Evolutionary conservation across 2,329 filamentous ascomycete species (phyloP), one percentile per base, ranked within the genome.

Genomic region (Ophiostoma ulmi): DNA sequence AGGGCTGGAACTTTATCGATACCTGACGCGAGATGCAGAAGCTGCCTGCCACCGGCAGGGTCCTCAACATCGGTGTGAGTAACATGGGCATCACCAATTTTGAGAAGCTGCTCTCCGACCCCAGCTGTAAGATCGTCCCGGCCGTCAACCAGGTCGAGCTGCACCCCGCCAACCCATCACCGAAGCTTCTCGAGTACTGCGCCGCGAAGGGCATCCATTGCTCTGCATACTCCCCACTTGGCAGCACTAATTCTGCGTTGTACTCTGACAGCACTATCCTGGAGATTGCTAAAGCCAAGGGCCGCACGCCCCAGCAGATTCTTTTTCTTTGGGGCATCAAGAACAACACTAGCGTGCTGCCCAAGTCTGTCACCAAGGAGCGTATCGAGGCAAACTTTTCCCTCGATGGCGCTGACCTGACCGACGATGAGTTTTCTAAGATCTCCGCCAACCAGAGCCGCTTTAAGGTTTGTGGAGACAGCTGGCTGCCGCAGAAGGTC

Each of bases 81-180:
- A 73, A 74, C 68, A 58, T 72, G 10, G 68, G 68, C 10, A 70
- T 73, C 41, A 22, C 31, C n/a, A 44, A 72, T 11, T 68, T 73
- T 1, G 68, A 72, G 44, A 77, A 76, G 70, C 84, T 95, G 72
- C 83, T 95, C 73, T 87, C 85, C 75, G 86, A 90, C 75, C 84
- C 87, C 13, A 84, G 83, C 74, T 87, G 83, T 81, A 89, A 87
- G 84, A 80, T 85, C 73, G 79, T 84, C 69, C 86, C 86, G 17
- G 90, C 91, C 22, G 91, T 92, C 74, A 94, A 94, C 85, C 91
- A 95, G 81, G 87, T 93, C 78, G 91, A 94, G 81, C 85, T 93
- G 31, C 91, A 94, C 81, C 91, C 91, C 48, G 90, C 90, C 83
- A 90, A 91, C 83, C 90, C 91, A 1, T 92, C 90, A n/a, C 90